Evolutionary conservation across 106 monocot species (phyloP).

Genomic region (Dioscorea dumetorum): DNA sequence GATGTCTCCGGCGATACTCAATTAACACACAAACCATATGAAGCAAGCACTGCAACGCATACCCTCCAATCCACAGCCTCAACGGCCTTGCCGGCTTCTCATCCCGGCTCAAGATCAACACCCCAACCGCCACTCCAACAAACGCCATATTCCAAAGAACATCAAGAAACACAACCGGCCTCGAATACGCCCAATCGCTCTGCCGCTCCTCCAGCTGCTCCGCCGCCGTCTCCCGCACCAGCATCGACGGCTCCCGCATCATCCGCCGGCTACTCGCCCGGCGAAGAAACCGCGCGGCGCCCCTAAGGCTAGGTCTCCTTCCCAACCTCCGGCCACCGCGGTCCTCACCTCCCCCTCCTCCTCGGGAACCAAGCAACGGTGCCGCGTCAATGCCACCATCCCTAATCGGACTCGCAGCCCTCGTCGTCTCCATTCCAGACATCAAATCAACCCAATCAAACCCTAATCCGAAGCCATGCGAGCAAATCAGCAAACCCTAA

Average conservation of each 20-base stretch:
- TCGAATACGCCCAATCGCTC: conserved; percentile 50
- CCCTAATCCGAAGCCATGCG: too few relatives aligned
- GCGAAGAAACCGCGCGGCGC: conserved; percentile 48
- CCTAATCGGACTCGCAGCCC: not conserved
- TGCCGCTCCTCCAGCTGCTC: conserved; percentile 53
- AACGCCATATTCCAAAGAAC: conserved; percentile 63
- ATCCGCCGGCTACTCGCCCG: conserved; percentile 44
- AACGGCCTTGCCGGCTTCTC: conserved; percentile 48
- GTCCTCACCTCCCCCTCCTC: too few relatives aligned
- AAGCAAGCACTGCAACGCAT: conserved; percentile 49
- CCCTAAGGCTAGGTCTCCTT: conserved; percentile 19
- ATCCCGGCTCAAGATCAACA: conserved; percentile 18
- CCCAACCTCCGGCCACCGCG: conserved; percentile 1
- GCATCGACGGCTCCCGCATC: conserved; percentile 53
- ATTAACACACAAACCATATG: conserved; percentile 48
- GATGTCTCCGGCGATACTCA: conserved; percentile 15
- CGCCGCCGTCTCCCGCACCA: conserved; percentile 56
- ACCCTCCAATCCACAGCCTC: conserved; percentile 50
- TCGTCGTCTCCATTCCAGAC: conserved; percentile 5
- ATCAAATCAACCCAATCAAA: too few relatives aligned
- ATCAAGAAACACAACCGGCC: conserved; percentile 52
- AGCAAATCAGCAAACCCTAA: too few relatives aligned
- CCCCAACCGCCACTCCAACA: conserved; percentile 27
- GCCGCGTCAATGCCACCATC: conserved; percentile 6
- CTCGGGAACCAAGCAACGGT: conserved; percentile 9